phyloP scores from a whole-genome alignment of 1,139 yeast genomes.

The Saccharomyces hybrid region DNA sequence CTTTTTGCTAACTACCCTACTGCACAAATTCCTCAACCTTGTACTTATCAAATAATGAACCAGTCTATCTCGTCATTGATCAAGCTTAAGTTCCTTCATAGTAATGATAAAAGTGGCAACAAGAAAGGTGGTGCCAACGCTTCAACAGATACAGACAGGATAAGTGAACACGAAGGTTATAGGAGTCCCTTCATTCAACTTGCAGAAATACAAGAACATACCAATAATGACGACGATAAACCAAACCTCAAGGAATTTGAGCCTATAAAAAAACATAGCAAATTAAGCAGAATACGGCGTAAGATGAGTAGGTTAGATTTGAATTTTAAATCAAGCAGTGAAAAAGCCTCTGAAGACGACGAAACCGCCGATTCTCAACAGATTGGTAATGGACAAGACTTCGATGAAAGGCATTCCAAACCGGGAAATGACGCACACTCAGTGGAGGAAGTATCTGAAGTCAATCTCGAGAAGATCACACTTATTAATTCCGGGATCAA shows the following conservation, averaged over 20 bases:
- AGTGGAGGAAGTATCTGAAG: neutral
- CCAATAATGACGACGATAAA: neutral
- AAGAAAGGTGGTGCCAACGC: neutral
- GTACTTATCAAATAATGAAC: neutral
- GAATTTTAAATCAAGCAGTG: slow-evolving; percentile 4
- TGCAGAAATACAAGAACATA: neutral
- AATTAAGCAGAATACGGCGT: slow-evolving; percentile 9
- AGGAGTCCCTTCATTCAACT: neutral
- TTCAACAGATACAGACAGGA: neutral
- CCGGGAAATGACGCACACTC: neutral
- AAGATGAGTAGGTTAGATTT: slow-evolving; percentile 9
- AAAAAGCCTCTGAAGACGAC: neutral
- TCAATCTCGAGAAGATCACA: neutral
- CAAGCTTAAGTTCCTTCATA: neutral
- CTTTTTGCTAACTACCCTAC: neutral
- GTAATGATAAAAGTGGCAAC: neutral
- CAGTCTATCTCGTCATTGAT: neutral
- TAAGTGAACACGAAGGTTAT: neutral
- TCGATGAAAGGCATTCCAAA: neutral
- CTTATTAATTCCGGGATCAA: neutral
- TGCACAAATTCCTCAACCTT: neutral
- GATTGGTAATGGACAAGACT: neutral
- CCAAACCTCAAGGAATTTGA: neutral
- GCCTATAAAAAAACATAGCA: slow-evolving; percentile 2
- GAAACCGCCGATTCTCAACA: neutral